Evolutionary conservation across 441 rosid genomes (phyloP), one percentile per base, ranked within the genome.

Genomic region (Hura crepitans): DNA sequence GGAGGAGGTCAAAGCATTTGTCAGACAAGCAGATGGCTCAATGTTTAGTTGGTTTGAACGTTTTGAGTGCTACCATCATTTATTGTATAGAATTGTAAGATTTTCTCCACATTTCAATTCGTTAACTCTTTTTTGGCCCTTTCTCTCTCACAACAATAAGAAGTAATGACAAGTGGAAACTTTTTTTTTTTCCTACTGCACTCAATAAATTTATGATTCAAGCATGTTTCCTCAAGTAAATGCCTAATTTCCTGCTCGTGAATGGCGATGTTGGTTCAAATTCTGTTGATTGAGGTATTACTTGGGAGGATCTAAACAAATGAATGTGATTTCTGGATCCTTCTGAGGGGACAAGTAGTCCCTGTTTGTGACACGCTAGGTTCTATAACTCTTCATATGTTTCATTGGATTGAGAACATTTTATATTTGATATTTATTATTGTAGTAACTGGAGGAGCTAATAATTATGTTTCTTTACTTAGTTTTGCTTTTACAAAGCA

Each of bases 31-130:
- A 43, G 97, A 94, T 81, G 98, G 96, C 28, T 82, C 87, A 45
- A 77, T 91, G 60, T 91, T 94, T 81, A 89, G 96, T 76, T 94
- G 98, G 98, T 88, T 80, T 67, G 97, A 94, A 81, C 95, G 96
- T 57, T 86, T 86, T 78, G 84, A 82, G 45, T 91, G 97, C 87
- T 84, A 87, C 81, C 82, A 61, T 31, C 87, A 86, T 81, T 76
- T 89, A 64, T 71, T 89, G 25, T 81, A 87, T 68, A 89, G 87
- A 65, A 87, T 83, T 68, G 98, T 94, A 79, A 82, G 90, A 78
- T 71, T 63, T 63, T 65, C 68, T 66, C n/a, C 15, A 33, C 49
- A 45, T 13, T 20, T 47, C 18, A 43, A 10, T 42, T 18, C 9
- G 4, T 31, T 59, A 6, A 7, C 9, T 17, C 46, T 6, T 17